A percentile compares a stretch with the other conserved stretches of the same genome.
Evolutionary conservation across 139 green algal genomes (phyloP).

Genomic region (Eudorina sp.): DNA sequence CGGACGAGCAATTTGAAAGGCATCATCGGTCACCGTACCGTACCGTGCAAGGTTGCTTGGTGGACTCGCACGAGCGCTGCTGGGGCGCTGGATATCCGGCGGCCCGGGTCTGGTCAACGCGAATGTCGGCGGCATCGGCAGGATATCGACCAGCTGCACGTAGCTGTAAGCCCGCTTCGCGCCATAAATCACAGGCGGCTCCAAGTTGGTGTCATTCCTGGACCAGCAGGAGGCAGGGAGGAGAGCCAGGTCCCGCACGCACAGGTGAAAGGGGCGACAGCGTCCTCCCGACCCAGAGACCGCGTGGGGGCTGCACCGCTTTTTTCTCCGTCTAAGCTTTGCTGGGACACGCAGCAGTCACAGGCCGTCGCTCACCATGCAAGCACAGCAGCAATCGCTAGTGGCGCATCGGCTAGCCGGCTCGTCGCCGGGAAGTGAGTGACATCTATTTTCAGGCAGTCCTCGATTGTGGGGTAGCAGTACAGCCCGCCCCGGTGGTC

Average conservation of each 20-base stretch:
- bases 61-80: not conserved
- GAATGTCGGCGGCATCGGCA: conserved; percentile 1
- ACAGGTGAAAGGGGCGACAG: too few species aligned
- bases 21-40: too few species aligned
- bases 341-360: not conserved
- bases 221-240: not conserved
- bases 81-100: too few species aligned
- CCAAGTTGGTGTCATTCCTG: not conserved
- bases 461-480: conserved; percentile 1
- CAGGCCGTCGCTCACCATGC: conserved; percentile 25
- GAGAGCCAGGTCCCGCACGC: too few species aligned
- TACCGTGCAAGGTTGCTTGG: not conserved
- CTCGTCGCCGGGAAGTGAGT: not conserved
- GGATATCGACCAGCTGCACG: not conserved
- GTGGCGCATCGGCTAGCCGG: not conserved
- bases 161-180: conserved; percentile 12
- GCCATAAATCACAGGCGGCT: not conserved
- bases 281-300: too few species aligned
- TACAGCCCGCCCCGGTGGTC: conserved; percentile 13
- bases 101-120: not conserved
- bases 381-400: not conserved
- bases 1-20: too few species aligned
- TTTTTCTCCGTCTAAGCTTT: not conserved
- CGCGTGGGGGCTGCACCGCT: too few species aligned
- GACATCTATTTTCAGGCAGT: not conserved